Evolutionary conservation across 2,329 filamentous ascomycete genomes (phyloP), one percentile per base, ranked within the genome.

Genomic region (Canariomyces notabilis): DNA sequence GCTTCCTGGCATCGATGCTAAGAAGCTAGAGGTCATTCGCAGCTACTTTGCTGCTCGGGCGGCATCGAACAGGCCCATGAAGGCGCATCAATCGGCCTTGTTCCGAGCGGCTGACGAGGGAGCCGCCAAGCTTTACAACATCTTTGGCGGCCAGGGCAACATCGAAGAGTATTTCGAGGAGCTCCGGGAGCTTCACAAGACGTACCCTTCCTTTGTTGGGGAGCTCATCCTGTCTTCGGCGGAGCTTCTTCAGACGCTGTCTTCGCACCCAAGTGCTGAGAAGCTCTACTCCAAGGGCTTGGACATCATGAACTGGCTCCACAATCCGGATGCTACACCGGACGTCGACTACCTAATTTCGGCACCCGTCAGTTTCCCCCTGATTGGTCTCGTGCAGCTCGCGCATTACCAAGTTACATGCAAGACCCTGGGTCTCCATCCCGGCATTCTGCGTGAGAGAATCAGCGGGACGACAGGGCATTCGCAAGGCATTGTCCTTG

Each of bases 81-180:
- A 89, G 70, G 80, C 88, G 21, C 91, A 98, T 66, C 87, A 95
- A 64, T 97, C 94, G 33, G 94, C 93, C 29, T 78, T 98, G 37
- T 80, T 96, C 63, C 81, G 93, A 57, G 91, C 93, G 41, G 89
- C 89, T 8, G 83, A 86, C 37, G 90, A 96, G 53, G 84, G 81
- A 52, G 82, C 83, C 46, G 90, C 90, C 44, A 84, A 81, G 59
- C 80, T 98, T 50, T 98, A 95, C 73, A 90, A 84, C 55, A 89
- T 98, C 52, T 95, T 97, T 57, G 93, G 93, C 50, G 93, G 93
- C 6, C 93, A 98, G 67, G 93, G 93, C 59, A 98, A 98, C 68
- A 97, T 98, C 54, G 91, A 98, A 69, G 94, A 98, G 71, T 98
- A 98, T 71, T 98, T 98, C 61, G 91, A 98, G 58, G 93, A 98